phyloP scores from a whole-genome alignment of 345 rosid genomes.

The Arabidopsis suecica region DNA sequence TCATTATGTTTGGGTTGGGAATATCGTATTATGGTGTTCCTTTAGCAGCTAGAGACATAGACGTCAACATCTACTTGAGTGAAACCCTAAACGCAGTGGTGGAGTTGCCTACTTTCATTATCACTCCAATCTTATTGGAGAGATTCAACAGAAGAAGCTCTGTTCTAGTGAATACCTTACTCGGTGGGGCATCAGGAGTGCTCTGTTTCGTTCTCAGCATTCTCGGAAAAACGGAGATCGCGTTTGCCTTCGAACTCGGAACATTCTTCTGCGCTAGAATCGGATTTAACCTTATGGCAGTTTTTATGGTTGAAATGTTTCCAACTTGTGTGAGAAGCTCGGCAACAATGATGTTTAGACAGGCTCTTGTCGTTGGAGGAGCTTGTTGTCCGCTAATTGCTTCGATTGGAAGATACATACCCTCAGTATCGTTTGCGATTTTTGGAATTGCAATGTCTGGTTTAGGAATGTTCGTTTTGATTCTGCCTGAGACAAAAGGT shows the following conservation, averaged over 20 bases:
- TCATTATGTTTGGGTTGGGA: slow-evolving; percentile 53
- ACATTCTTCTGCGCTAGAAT: slow-evolving; percentile 57
- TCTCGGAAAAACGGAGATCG: not conserved
- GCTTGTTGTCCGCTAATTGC: slow-evolving; percentile 49
- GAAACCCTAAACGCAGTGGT: slow-evolving; percentile 53
- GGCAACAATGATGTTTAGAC: slow-evolving; percentile 53
- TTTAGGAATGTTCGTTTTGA: slow-evolving; percentile 43
- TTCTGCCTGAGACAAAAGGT: slow-evolving; percentile 50
- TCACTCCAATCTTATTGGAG: slow-evolving; percentile 47
- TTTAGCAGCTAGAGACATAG: slow-evolving; percentile 52
- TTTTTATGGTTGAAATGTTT: slow-evolving; percentile 58
- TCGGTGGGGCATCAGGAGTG: slow-evolving; percentile 50
- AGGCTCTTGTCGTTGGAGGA: slow-evolving; percentile 47
- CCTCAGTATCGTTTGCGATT: slow-evolving; percentile 40
- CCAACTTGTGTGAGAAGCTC: slow-evolving; percentile 60
- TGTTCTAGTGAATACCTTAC: slow-evolving; percentile 37
- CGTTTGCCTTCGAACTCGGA: slow-evolving; percentile 53
- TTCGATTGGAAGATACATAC: slow-evolving; percentile 39
- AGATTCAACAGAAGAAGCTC: slow-evolving; percentile 49
- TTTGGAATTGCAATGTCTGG: slow-evolving; percentile 40
- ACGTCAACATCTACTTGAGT: slow-evolving; percentile 49
- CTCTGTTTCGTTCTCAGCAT: slow-evolving; percentile 39
- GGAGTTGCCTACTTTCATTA: slow-evolving; percentile 48
- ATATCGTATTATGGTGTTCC: slow-evolving; percentile 55
- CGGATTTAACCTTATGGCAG: slow-evolving; percentile 49